These are phyloP conservation scores for Nicotiana paniculata DNA, from an alignment of 257 asterid species.

Conservation along the genomic window DNA sequence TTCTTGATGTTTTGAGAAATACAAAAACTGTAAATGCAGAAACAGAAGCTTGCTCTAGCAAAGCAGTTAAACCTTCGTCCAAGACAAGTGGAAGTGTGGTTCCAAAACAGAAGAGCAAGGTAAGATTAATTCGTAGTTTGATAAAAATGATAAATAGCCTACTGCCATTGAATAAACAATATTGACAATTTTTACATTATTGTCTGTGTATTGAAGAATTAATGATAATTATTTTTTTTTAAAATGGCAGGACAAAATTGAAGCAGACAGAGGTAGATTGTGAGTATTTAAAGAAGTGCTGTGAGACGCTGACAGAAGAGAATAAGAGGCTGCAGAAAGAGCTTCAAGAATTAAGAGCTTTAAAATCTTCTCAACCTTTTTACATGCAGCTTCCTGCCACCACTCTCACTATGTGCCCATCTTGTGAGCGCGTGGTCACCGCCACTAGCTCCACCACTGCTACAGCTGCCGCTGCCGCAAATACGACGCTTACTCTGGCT, in stretches of 20 bases:
- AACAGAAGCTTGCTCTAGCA: slow-evolving; percentile 71
- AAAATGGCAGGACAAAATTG: slow-evolving; percentile 64
- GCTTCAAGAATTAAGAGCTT: slow-evolving; percentile 75
- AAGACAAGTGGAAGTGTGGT: slow-evolving; percentile 95
- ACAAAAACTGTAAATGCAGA: slow-evolving; percentile 32
- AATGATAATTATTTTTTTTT: background rate
- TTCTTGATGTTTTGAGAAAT: background rate
- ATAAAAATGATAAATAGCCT: too few relatives aligned
- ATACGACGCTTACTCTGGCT: slow-evolving; percentile 13
- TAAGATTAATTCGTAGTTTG: slow-evolving; percentile 7
- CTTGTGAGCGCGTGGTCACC: slow-evolving; percentile 68
- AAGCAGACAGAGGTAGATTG: slow-evolving; percentile 97
- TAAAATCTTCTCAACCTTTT: slow-evolving; percentile 72
- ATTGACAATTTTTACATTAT: background rate
- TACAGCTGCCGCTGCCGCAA: background rate
- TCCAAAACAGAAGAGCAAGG: slow-evolving; percentile 96
- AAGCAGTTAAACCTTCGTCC: slow-evolving; percentile 86
- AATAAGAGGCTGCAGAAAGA: slow-evolving; percentile 76
- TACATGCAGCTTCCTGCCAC: slow-evolving; percentile 90
- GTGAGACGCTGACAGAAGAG: slow-evolving; percentile 83
- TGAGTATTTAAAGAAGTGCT: slow-evolving; percentile 81
- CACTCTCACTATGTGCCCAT: slow-evolving; percentile 90
- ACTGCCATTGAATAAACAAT: too few relatives aligned
- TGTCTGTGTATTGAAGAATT: background rate
- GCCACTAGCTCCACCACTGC: slow-evolving; percentile 19